Base-by-base conservation (phyloP, 2,329 filamentous ascomycete species). In the Penicillium sp. region DNA sequence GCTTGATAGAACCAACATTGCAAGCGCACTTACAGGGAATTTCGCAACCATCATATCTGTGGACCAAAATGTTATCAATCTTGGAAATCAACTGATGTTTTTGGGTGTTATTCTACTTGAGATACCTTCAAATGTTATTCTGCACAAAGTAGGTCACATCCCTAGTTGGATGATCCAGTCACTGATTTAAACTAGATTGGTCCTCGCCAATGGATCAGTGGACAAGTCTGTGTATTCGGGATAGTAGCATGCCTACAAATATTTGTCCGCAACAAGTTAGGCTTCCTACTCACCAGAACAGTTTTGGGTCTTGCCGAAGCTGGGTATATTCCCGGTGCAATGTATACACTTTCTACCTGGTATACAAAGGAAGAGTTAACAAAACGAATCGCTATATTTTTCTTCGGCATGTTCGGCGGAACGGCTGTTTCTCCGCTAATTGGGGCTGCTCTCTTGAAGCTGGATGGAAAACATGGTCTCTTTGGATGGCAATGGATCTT, bases 61-160 rank as follows among this genome's bases (percentile, higher is more conserved):
- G 7, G 67, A 70, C 33, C 78, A 81, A 56, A 73, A 75, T 22
- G 80, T 76, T 0, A 75, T 82, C 56, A 83, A 83, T 50, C 63
- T 82, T 0, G 80, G 80, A 0, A 82, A 82, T 53, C 80, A 82
- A 58, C 64, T 82, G 9, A 80, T 82, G 78, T 82, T 80, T 56
- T 68, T 80, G 31, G 78, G 78, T 0, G 80, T 80, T 9, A 77
- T 82, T 2, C 61, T 80, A 2, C 63, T 81, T 1, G 79, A 82
- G 53, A 82, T 83, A 2, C 80, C 80, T 0, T 80, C 75, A 17
- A 83, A 82, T 58, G 72, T 82, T 58, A 30, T 69, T 1, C 52
- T 70, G 4, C 65, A 69, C 46, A 58, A 50, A 48, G 64, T 65
- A 53, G 28, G 26, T 26, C 14, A 19, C 2, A 26, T 8, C 11